Evolutionary conservation across 208 protist species (phyloP).

Genomic region (Wallacemonas sp.): DNA sequence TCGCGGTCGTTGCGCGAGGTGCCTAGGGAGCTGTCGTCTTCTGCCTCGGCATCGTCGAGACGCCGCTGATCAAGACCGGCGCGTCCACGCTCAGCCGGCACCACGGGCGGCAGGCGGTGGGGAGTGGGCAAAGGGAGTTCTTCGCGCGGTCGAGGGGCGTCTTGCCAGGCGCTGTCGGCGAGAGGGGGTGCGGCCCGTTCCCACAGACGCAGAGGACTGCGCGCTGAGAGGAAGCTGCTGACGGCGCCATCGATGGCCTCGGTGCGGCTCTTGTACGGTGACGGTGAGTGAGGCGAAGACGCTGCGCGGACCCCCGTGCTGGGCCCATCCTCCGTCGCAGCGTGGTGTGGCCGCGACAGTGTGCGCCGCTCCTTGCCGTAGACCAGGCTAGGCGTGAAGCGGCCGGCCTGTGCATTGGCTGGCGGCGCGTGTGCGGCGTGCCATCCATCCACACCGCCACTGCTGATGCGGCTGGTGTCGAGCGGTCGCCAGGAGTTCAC

Average conservation of each 20-base stretch:
- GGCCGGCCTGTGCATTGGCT: too few relatives aligned
- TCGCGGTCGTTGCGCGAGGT: too few relatives aligned
- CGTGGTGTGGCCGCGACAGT: too few relatives aligned
- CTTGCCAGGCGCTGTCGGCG: not conserved
- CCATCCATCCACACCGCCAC: too few relatives aligned
- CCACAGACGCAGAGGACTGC: not conserved
- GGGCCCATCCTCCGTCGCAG: too few relatives aligned
- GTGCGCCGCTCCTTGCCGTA: not conserved
- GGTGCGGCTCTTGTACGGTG: not conserved
- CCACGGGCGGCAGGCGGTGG: not conserved
- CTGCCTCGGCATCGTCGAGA: not conserved
- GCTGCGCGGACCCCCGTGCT: not conserved
- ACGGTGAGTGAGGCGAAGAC: not conserved
- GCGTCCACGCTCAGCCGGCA: too few relatives aligned
- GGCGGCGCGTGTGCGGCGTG: too few relatives aligned
- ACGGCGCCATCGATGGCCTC: not conserved
- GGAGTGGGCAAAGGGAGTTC: not conserved
- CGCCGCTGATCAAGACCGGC: not conserved
- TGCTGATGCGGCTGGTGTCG: too few relatives aligned
- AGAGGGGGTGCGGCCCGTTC: not conserved
- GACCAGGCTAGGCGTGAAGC: not conserved
- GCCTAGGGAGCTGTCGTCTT: too few relatives aligned
- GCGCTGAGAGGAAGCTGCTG: not conserved
- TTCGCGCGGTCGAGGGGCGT: not conserved
- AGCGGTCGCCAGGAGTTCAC: not conserved